Evolutionary conservation across 2,329 filamentous ascomycete genomes (phyloP), one percentile per base, ranked within the genome.

Genomic region (Massarina eburnea): DNA sequence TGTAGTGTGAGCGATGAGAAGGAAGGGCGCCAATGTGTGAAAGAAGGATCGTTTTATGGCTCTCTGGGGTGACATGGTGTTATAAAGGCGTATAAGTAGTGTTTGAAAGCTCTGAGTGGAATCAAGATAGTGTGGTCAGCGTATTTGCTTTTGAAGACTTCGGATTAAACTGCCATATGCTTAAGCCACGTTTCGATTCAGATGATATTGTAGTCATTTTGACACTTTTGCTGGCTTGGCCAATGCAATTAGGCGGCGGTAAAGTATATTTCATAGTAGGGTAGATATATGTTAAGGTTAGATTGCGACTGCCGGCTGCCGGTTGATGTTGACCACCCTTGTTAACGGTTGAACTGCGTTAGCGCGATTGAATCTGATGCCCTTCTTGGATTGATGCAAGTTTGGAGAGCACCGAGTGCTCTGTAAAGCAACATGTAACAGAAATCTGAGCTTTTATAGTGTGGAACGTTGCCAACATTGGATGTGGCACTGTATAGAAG

Each of bases 171-270:
- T 14, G 12, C 9, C 12, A 14, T 14, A 30, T 30, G 2, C 8
- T 38, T 37, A 51, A 51, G 51, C 41, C 51, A 54, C 51, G 51
- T 54, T 54, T 51, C 47, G 36, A 26, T 39, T 22, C 26, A 17
- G 29, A 21, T 8, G 27, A 30, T 37, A 33, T 45, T 20, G 39
- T 15, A 26, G 18, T n/a, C 15, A 37, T 39, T 19, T 8, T 44
- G 22, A 18, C 29, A 14, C 17, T 39, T 42, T 37, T 33, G 12
- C 20, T 34, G 30, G 12, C 45, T 50, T 48, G 47, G 41, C 47
- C 34, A 22, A 2, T 39, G 26, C 22, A 18, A 39, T 43, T 45
- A 49, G 41, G 43, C 47, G 39, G 41, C 39, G 35, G 45, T 30
- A 32, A 7, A 17, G 27, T 17, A 30, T 21, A 22, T 41, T 39